phyloP scores from a whole-genome alignment of 2,329 filamentous ascomycete genomes.

The Trichoderma semiorbis region DNA sequence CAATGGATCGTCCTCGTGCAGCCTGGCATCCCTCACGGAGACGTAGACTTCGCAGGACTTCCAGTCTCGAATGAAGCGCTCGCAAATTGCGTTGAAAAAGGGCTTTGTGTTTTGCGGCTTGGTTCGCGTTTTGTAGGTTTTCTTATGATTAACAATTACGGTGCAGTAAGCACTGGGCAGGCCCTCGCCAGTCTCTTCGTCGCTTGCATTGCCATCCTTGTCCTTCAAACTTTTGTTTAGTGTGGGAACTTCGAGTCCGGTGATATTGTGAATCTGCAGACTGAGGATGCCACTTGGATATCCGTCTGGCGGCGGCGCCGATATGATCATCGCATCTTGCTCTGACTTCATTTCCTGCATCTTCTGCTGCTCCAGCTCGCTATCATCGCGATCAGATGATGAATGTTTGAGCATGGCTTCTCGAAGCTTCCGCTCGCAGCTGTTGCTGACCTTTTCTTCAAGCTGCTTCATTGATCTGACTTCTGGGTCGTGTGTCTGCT shows the following conservation, averaged over 20 bases:
- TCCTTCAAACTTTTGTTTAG: conserved; percentile 48
- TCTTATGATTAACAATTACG: conserved; percentile 70
- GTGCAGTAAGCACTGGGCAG: conserved; percentile 70
- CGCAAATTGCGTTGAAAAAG: conserved; percentile 74
- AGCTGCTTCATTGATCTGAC: conserved; percentile 57
- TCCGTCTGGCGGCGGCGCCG: conserved; percentile 59
- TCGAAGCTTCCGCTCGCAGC: conserved; percentile 60
- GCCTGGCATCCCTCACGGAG: conserved; percentile 62
- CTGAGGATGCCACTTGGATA: conserved; percentile 65
- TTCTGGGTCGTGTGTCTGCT: conserved; percentile 57
- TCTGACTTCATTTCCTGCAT: conserved; percentile 60
- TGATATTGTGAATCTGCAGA: conserved; percentile 71
- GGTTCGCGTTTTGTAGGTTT: conserved; percentile 65
- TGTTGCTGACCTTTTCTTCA: conserved; percentile 51
- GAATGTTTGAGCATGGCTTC: conserved; percentile 52
- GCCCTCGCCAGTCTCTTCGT: conserved; percentile 60
- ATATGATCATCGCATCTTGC: conserved; percentile 64
- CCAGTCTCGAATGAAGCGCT: conserved; percentile 69
- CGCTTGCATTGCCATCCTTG: conserved; percentile 44
- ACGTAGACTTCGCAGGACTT: conserved; percentile 64
- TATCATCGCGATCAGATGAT: conserved; percentile 49
- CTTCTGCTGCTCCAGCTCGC: conserved; percentile 66
- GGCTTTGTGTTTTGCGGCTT: conserved; percentile 77
- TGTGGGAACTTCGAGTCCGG: conserved; percentile 59
- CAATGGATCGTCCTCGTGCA: conserved; percentile 67